Base-by-base conservation (phyloP, 768 basidiomycete genomes). In the Leccinum fibrillosum region DNA sequence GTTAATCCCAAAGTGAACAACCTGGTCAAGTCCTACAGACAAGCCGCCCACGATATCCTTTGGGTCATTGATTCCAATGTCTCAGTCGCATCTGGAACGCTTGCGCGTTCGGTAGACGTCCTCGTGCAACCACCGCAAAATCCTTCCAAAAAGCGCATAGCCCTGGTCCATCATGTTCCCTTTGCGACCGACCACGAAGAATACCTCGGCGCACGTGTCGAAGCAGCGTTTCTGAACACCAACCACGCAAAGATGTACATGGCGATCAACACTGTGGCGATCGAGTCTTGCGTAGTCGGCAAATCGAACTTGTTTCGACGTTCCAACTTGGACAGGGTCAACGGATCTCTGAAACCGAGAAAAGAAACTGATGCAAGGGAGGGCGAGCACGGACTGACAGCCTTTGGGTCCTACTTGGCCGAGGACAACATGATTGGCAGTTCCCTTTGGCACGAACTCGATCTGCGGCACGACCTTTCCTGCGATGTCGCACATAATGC, bases 31-130 rank as follows among this genome's bases (percentile, higher is more conserved):
- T 82, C 95, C 13, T 98, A 94, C 71, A 78, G 80, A 48, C 76
- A 84, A 68, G 97, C 96, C 0, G 75, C 80, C 55, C 79, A 97
- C 68, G 94, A 98, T 67, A 90, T 98, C 51, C 76, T 98, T 52
- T 99, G 95, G 95, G 89, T 98, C 30, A 80, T 98, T 52, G 97
- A 99, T 72, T 97, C 96, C n/a, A 96, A 96, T 63, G 84, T 98
- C 53, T 82, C 86, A 57, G 86, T 88, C 23, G 83, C 84, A 48
- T 80, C 87, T 1, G 87, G 87, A 15, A 89, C 93, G 11, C 83
- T 99, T 25, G 86, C 88, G 2, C 86, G 92, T 57, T 86, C 93
- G 13, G 90, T 98, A 34, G 91, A 90, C 65, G 77, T 85, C n/a
- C 79, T 96, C 44, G 77, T 73, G 12, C 76, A 75, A 42, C 73